Evolutionary conservation across 805 yeast species (phyloP).

Genomic region (Hanseniaspora taiwanica): DNA sequence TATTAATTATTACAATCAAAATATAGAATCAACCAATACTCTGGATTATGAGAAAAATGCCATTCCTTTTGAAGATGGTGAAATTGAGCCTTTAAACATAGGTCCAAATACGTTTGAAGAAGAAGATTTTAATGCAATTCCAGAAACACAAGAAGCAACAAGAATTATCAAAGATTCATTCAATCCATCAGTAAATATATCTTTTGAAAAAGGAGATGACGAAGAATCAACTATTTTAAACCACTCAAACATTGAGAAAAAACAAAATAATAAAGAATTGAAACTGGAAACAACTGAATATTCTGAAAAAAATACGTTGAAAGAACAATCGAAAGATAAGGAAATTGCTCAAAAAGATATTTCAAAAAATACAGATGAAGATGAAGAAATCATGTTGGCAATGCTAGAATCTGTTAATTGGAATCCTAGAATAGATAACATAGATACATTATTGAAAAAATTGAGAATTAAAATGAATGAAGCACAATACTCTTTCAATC

Average conservation of each 20-base stretch:
- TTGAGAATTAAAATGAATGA: conserved; percentile 45
- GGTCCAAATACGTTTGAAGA: background rate
- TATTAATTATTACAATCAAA: too few species aligned
- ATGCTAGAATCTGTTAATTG: conserved; percentile 68
- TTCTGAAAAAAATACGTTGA: too few species aligned
- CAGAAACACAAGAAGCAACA: background rate
- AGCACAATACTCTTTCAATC: conserved; percentile 50
- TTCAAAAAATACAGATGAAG: conserved; percentile 3
- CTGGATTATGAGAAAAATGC: background rate
- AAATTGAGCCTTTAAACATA: background rate
- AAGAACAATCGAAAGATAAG: background rate
- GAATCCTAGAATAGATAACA: conserved; percentile 55
- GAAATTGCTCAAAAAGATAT: background rate
- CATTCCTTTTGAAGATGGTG: background rate
- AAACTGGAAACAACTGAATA: too few species aligned
- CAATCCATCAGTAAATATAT: conserved; percentile 23
- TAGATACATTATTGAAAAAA: conserved; percentile 42
- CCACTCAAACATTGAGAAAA: conserved; percentile 6
- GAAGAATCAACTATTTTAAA: conserved; percentile 16
- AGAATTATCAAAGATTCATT: too few species aligned
- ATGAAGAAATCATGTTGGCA: conserved; percentile 5
- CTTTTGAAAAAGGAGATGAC: conserved; percentile 25
- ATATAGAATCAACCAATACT: too few species aligned
- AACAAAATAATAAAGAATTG: background rate
- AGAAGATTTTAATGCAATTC: background rate